A percentile compares a stretch with the other conserved stretches of the same genome.
Evolutionary conservation across 225 moss, liverwort and hornwort genomes (phyloP).

Genomic region (Thuidium tamariscinum): DNA sequence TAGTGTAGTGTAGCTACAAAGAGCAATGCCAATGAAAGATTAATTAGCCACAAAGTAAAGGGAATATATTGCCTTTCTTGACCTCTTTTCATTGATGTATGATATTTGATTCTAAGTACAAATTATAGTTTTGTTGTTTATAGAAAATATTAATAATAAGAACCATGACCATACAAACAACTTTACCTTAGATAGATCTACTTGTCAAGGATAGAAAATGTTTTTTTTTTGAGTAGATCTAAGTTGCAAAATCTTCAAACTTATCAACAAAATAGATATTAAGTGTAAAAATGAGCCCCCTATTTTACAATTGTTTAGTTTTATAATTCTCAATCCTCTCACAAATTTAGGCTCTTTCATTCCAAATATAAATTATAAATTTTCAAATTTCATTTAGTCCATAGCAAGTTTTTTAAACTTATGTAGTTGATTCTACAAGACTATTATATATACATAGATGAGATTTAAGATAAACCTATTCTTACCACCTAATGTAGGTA

Average conservation of each 20-base stretch:
- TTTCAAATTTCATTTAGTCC: neutral
- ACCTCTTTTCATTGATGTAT: neutral
- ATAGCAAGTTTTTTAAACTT: neutral
- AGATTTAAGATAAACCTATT: no score
- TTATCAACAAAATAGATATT: neutral
- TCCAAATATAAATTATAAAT: neutral
- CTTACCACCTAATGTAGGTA: no score
- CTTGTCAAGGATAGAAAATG: accelerated
- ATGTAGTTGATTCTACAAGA: neutral
- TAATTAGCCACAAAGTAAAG: neutral
- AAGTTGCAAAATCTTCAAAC: neutral
- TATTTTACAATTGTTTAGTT: neutral
- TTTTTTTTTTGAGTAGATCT: neutral
- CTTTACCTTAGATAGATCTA: neutral
- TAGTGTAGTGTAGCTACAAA: no score
- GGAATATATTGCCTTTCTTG: neutral
- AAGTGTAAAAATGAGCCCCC: accelerated
- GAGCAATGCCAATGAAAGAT: no score
- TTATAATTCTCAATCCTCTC: neutral
- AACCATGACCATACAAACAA: neutral
- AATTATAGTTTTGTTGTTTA: neutral
- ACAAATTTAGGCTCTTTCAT: neutral
- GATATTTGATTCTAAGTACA: neutral
- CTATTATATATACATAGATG: neutral
- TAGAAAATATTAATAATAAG: neutral